Evolutionary conservation across 1,139 yeast genomes (phyloP), one percentile per base, ranked within the genome.

Genomic region (Hanseniaspora sp.): DNA sequence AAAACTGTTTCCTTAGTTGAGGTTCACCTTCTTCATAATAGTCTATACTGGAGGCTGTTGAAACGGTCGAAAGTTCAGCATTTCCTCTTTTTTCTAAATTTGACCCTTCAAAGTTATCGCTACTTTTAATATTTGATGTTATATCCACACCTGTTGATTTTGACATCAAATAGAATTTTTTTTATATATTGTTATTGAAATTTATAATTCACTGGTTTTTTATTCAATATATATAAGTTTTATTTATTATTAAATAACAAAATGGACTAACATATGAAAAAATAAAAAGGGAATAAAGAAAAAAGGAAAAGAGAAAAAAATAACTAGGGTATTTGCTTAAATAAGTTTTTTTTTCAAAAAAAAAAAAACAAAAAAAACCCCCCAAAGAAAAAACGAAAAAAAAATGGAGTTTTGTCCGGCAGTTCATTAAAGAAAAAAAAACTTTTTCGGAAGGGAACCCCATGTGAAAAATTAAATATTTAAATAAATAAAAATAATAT

Each of bases 1-100:
- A 73, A 57, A 74, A 72, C 15, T 69, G 65, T 57, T 66, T 68
- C 47, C 71, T 62, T 57, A 69, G 54, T 40, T 63, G 65, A 3
- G 64, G 64, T 46, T 65, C 68, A 8, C 59, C 66, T 18, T 47
- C 58, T 17, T 44, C 45, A 31, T 51, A 51, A 37, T 51, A 51
- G 9, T 45, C 54, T 38, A 45, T 45, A 15, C 49, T 51, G 11
- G 54, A 51, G 8, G 18, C 48, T 7, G 48, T 18, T 5, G 48
- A 38, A 28, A 51, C 12, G 5, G 3, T 13, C 5, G 12, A 2
- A 11, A 6, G 17, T 9, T 44, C 54, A 5, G 11, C 12, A 30
- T 15, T 29, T 11, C 48, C 48, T 43, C 48, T 45, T 39, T 40
- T 51, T 45, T 51, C 54, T 23, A 51, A 29, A 4, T 51, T 28